phyloP scores from a whole-genome alignment of 2,329 filamentous ascomycete species.

The Sphaerulina populicola region DNA sequence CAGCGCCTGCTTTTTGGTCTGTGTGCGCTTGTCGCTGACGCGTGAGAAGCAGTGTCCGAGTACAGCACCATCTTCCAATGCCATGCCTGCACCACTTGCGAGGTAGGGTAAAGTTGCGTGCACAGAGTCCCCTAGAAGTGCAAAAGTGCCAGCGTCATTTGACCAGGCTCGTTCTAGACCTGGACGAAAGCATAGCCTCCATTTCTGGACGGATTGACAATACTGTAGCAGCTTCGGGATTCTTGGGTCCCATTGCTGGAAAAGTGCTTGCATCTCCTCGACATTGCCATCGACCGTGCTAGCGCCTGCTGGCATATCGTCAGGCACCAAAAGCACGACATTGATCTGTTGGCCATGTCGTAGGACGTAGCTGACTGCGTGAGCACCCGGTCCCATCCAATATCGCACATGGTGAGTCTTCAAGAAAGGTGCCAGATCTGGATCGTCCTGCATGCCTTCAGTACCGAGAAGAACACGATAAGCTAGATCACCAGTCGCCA shows the following conservation, averaged over 20 bases:
- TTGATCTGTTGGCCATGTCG: slow-evolving; percentile 44
- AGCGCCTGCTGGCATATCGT: slow-evolving; percentile 42
- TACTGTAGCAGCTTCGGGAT: slow-evolving; percentile 47
- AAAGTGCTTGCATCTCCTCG: slow-evolving; percentile 47
- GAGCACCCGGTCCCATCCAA: slow-evolving; percentile 46
- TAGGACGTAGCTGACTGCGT: slow-evolving; percentile 47
- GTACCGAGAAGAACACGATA: slow-evolving; percentile 44
- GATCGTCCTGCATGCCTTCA: slow-evolving; percentile 41
- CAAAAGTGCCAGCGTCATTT: slow-evolving; percentile 48
- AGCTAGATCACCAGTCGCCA: slow-evolving; percentile 45
- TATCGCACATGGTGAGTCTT: slow-evolving; percentile 45
- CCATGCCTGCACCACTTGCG: slow-evolving; percentile 52
- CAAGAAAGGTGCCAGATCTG: slow-evolving; percentile 40
- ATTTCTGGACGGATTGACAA: slow-evolving; percentile 53
- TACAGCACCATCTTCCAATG: slow-evolving; percentile 52
- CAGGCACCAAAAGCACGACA: slow-evolving; percentile 46
- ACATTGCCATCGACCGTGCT: slow-evolving; percentile 45
- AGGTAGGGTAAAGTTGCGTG: slow-evolving; percentile 59
- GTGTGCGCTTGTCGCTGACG: neutral
- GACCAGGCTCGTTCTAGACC: slow-evolving; percentile 49
- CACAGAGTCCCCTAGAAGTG: slow-evolving; percentile 55
- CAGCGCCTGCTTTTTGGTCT: slow-evolving; percentile 13
- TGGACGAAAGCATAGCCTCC: slow-evolving; percentile 51
- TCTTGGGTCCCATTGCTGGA: slow-evolving; percentile 47
- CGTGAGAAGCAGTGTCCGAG: slow-evolving; percentile 35